Conservation (phyloP, 2,329 filamentous ascomycete genomes). For the Penicillium sclerotigenum region DNA sequence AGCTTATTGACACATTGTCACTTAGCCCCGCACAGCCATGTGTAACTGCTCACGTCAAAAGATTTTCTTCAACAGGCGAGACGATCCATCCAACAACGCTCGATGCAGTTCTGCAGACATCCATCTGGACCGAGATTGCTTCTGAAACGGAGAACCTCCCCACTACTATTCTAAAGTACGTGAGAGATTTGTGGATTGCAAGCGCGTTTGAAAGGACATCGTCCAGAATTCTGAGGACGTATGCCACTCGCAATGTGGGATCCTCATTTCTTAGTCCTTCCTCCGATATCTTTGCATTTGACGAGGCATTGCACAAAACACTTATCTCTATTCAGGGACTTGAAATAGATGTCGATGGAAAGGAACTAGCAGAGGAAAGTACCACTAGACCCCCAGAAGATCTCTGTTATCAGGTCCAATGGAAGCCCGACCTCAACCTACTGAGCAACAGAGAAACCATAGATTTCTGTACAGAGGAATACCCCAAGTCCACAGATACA, state of each 20-base stretch:
- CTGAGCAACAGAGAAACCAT: neutral
- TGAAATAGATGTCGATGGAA: neutral
- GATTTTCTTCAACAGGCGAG: neutral
- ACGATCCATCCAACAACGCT: slow-evolving; percentile 12
- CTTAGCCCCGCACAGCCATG: neutral
- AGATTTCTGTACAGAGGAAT: neutral
- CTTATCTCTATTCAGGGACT: neutral
- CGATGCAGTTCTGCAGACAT: slow-evolving; percentile 12
- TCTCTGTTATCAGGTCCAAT: slow-evolving; percentile 1
- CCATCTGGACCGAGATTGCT: neutral
- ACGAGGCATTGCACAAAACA: neutral
- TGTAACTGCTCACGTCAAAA: neutral
- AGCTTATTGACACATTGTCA: neutral
- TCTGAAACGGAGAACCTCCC: neutral
- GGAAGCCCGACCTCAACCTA: slow-evolving; percentile 11
- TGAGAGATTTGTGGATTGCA: neutral
- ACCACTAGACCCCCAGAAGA: neutral
- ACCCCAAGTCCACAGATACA: neutral
- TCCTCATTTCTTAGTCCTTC: neutral
- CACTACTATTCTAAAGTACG: neutral
- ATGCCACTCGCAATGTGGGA: neutral
- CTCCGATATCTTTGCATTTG: neutral
- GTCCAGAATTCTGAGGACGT: neutral
- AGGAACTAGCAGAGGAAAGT: neutral
- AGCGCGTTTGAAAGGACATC: neutral